phyloP scores from a whole-genome alignment of 2,329 filamentous ascomycete species.

The Rhinocladiella similis region DNA sequence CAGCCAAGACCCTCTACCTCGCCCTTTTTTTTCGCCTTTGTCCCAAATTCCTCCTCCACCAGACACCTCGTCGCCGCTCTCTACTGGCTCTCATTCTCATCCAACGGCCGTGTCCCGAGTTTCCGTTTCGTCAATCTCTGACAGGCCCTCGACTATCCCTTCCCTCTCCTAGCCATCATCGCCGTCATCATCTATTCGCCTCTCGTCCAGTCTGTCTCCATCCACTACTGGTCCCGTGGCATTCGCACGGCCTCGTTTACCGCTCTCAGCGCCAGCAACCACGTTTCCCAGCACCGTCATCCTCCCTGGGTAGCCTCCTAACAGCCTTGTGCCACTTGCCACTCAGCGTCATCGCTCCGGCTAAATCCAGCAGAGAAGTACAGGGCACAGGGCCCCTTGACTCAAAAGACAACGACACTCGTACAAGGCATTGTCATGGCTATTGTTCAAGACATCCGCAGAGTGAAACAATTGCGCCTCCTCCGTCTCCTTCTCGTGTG shows the following conservation, averaged over 20 bases:
- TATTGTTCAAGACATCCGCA: neutral
- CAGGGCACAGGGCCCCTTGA: too few species aligned
- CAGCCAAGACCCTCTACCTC: neutral
- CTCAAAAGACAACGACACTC: too few species aligned
- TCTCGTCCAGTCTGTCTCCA: neutral
- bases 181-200: neutral
- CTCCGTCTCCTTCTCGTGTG: neutral
- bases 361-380: too few species aligned
- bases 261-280: neutral
- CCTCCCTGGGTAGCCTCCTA: neutral
- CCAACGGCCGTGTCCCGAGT: neutral
- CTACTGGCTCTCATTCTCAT: too few species aligned
- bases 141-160: neutral
- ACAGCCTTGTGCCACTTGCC: neutral
- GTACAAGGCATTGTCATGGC: too few species aligned
- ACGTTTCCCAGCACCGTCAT: neutral
- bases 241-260: neutral
- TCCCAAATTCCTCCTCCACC: too few species aligned
- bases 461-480: constrained; percentile 3
- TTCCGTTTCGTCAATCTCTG: neutral
- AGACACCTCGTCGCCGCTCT: too few species aligned
- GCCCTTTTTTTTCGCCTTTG: neutral
- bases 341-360: neutral
- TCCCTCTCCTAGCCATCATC: neutral
- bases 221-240: neutral